Evolutionary conservation across 1,284 basidiomycete genomes (phyloP), one percentile per base, ranked within the genome.

Genomic region (Microbotryum violaceum): DNA sequence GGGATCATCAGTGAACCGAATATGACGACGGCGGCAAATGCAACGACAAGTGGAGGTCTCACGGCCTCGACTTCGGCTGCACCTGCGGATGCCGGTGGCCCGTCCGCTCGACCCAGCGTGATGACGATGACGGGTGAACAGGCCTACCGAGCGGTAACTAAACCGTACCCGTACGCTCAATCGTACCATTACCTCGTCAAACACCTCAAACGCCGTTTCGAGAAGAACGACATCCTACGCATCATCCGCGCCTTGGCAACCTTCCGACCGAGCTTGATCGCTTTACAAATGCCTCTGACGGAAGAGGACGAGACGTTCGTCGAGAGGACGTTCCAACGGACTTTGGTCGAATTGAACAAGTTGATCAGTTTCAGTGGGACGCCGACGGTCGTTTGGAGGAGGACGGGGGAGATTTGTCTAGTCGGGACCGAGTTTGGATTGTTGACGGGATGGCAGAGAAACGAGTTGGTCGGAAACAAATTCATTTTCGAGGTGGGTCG

Each of bases 331-430:
- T 92, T 97, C 75, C 93, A 97, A 75, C 82, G 94, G 49, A 91
- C 91, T 29, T 79, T 97, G 66, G 81, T 97, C 70, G 92, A 97
- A 80, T 83, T 97, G 61, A 91, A 97, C 75, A 97, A 97, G 77
- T 82, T 97, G 66, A 94, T 98, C 67, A 91, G 90, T 49, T 96
- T 91, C 75, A 93, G 89, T 65, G 96, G 94, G 6, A 98, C 96
- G n/a, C 96, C 94, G 3, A 98, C 94, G 1, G 91, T 96, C n/a
- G 89, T 97, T 2, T 98, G 94, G 94, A 85, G 94, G 37, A 81
- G 94, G 54, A 98, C 96, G 20, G 94, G 94, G 73, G 96, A 98
- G 78, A 91, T 98, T 46, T 93, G 91, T 73, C 85, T 96, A 49
- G 94, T 94, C 50, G 92, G 93, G 0, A 88, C 91, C 2, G 93